phyloP scores from a whole-genome alignment of 1,284 basidiomycete species.

The Tilletia indica region DNA sequence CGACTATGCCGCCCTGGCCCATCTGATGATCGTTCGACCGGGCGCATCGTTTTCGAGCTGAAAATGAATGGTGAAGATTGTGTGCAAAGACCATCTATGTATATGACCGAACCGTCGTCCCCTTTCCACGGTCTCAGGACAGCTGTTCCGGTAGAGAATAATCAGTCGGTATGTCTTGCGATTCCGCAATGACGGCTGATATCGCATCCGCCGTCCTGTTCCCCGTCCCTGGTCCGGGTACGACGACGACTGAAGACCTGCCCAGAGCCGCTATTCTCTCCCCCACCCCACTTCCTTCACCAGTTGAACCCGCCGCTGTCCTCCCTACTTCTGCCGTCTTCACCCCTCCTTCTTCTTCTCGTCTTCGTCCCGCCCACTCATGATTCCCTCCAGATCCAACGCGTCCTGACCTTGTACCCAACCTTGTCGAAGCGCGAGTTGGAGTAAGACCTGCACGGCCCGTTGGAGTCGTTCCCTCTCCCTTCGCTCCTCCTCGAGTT shows the following conservation, averaged over 20 bases:
- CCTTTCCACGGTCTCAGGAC: too few species aligned
- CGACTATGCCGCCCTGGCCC: too few species aligned
- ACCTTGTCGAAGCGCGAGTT: constrained; percentile 35
- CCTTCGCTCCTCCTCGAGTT: constrained; percentile 16
- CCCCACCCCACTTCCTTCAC: not conserved
- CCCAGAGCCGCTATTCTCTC: constrained; percentile 9
- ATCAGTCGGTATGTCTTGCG: too few species aligned
- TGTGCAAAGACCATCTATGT: too few species aligned
- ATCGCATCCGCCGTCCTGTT: not conserved
- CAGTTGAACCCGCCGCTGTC: not conserved
- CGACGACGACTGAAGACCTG: not conserved
- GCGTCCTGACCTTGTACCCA: constrained; percentile 44
- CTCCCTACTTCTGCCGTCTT: not conserved
- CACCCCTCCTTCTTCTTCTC: not conserved
- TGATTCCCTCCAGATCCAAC: constrained; percentile 34
- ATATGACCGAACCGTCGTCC: too few species aligned
- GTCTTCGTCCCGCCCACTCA: constrained; percentile 18
- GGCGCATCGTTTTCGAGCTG: too few species aligned
- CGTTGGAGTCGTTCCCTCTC: constrained; percentile 35
- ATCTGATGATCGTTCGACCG: too few species aligned
- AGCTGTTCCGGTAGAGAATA: too few species aligned
- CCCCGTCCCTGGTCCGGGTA: not conserved
- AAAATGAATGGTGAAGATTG: too few species aligned
- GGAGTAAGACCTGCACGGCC: constrained; percentile 40
- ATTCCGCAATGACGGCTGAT: not conserved